Conservation (phyloP, 768 basidiomycete species). For the Cantharellus anzutake region DNA sequence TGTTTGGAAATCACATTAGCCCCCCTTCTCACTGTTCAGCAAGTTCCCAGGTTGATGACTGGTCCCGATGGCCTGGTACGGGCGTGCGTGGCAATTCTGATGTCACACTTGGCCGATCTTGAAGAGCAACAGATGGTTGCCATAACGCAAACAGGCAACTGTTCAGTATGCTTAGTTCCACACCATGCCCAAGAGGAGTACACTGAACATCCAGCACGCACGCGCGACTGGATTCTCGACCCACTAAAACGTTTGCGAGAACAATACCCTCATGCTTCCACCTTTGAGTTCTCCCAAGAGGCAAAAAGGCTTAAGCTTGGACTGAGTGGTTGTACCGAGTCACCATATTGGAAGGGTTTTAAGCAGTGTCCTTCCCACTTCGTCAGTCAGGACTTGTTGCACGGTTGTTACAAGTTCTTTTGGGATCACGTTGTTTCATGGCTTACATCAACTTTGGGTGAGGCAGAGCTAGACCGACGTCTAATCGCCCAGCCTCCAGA, state of each 20-base stretch:
- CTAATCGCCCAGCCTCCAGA: conserved; percentile 10
- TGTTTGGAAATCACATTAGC: conserved; percentile 18
- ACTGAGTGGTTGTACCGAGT: conserved; percentile 15
- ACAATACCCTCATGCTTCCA: conserved; percentile 25
- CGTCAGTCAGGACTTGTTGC: conserved; percentile 27
- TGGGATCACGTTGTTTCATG: conserved; percentile 23
- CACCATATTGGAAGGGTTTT: conserved; percentile 12
- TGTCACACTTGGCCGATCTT: conserved; percentile 11
- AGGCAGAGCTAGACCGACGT: conserved; percentile 8
- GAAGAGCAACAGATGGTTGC: conserved; percentile 10
- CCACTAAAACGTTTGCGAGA: not conserved
- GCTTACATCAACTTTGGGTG: conserved; percentile 10
- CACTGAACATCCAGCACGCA: not conserved
- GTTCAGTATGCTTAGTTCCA: conserved; percentile 6
- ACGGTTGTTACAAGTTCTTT: conserved; percentile 22
- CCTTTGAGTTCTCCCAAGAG: conserved; percentile 19
- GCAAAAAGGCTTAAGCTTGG: conserved; percentile 16
- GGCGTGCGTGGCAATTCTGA: conserved; percentile 22
- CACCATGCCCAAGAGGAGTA: not conserved
- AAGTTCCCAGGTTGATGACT: not conserved
- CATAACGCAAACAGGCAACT: conserved; percentile 4
- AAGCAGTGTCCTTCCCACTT: conserved; percentile 8
- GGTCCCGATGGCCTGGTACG: conserved; percentile 21
- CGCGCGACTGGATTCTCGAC: not conserved
- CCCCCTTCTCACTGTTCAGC: conserved; percentile 17